Base-by-base conservation (phyloP, 2,329 filamentous ascomycete species). In the Aspergillus sp. region DNA sequence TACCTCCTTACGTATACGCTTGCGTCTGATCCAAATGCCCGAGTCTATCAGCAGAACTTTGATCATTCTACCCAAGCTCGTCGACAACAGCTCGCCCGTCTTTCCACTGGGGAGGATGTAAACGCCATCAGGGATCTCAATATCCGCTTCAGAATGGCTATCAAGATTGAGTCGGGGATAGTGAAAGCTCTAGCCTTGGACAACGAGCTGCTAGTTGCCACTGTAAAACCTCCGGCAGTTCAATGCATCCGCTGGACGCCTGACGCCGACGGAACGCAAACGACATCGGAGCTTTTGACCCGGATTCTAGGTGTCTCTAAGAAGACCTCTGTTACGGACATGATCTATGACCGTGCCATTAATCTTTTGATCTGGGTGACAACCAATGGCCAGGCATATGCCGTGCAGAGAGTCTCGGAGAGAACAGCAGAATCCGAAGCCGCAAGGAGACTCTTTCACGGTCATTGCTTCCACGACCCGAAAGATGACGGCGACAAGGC, bases 191-290 rank as follows among this genome's bases (percentile, higher is more conserved):
- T 96, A 34, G 89, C 91, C 2, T 71, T 96, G 14, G 91, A 96
- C 44, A 85, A 94, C 35, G 91, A 96, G 58, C 68, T 98, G 25
- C 71, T 96, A 14, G 88, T 98, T 32, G 85, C 91, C 4, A 98
- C 91, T 1, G 71, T 77, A 36, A 94, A 91, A 52, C 91, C 91
- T 3, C 80, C 88, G 1, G 89, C 91, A n/a, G 78, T 96, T 11
- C 91, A 98, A 59, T 95, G 88, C 61, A 96, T 98, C 47, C 78
- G 83, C 37, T 98, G 91, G 91, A 82, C 81, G 0, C 83, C 88
- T 1, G 88, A 94, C 54, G 80, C 72, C 43, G 74, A 71, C 20
- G 83, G 84, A 13, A 81, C 74, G 40, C 89, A 96, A 60, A 95
- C 88, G 2, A 86, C 78, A 45, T 95, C 91, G 1, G 88, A 96